phyloP scores from a whole-genome alignment of 129 eudicot genomes.

The Oenanthe sinensis region DNA sequence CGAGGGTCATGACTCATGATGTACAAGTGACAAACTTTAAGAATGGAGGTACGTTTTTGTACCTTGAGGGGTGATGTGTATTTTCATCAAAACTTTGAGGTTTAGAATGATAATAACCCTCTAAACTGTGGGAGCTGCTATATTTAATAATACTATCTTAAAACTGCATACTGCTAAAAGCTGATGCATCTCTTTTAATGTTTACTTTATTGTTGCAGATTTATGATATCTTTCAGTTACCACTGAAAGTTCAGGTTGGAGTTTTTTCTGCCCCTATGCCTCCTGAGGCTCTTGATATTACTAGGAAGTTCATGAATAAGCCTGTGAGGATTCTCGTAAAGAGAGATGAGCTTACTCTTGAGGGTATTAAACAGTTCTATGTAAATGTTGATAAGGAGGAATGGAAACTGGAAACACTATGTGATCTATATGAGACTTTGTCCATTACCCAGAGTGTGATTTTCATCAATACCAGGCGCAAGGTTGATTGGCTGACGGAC shows the following conservation, averaged over 20 bases:
- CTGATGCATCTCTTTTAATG: neutral
- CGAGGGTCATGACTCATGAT: too few relatives aligned
- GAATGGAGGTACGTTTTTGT: too few relatives aligned
- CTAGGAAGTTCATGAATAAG: slow-evolving; percentile 19
- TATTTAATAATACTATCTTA: neutral
- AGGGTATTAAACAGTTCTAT: slow-evolving; percentile 17
- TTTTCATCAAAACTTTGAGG: too few relatives aligned
- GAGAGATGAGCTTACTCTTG: slow-evolving; percentile 37
- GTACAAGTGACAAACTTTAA: too few relatives aligned
- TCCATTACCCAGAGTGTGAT: slow-evolving; percentile 5
- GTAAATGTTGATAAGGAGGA: slow-evolving; percentile 10
- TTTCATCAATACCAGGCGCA: slow-evolving; percentile 6
- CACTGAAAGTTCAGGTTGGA: slow-evolving; percentile 33
- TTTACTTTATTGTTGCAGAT: slow-evolving; percentile 17
- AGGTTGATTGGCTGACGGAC: slow-evolving; percentile 26
- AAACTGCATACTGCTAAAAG: neutral
- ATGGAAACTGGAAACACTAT: slow-evolving; percentile 9
- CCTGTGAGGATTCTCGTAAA: slow-evolving; percentile 37
- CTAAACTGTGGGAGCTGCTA: neutral
- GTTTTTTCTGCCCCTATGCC: slow-evolving; percentile 32
- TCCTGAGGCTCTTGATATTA: slow-evolving; percentile 27
- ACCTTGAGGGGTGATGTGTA: too few relatives aligned
- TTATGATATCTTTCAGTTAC: slow-evolving; percentile 36
- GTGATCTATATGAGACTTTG: slow-evolving; percentile 10
- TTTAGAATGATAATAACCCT: too few relatives aligned